A percentile compares a stretch with the other conserved stretches of the same genome.
Evolutionary conservation across 352 stramenopile species (phyloP).

Genomic region (Phytophthora meadii): DNA sequence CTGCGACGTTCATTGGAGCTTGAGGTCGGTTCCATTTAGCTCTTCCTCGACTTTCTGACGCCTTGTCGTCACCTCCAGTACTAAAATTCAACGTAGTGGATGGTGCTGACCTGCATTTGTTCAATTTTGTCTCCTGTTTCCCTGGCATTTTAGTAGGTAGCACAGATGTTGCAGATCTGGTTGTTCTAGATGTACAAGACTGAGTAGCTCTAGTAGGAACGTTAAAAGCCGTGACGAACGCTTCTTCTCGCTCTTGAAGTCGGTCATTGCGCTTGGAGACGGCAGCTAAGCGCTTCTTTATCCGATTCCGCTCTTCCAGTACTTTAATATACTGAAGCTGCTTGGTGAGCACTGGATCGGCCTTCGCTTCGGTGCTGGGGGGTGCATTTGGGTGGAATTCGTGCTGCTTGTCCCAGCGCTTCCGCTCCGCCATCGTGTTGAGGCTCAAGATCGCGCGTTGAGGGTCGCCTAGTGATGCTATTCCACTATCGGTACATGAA

Average conservation of each 20-base stretch:
- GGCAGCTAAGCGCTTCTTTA: constrained; percentile 80
- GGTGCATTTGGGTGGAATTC: constrained; percentile 23
- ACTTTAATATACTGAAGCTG: constrained; percentile 87
- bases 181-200: constrained; percentile 37
- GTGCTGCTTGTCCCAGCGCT: constrained; percentile 58
- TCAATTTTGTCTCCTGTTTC: constrained; percentile 22
- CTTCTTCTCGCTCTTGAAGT: constrained; percentile 70
- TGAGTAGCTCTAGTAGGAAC: constrained; percentile 37
- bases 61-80: constrained; percentile 10
- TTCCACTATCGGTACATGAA: not conserved
- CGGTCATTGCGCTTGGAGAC: constrained; percentile 63
- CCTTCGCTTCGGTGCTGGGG: constrained; percentile 14
- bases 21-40: constrained; percentile 70
- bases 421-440: constrained; percentile 46
- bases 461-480: constrained; percentile 6
- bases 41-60: constrained; percentile 9
- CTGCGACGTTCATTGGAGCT: constrained; percentile 47
- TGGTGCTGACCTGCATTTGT: constrained; percentile 53
- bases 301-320: constrained; percentile 81
- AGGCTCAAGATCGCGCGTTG: not conserved
- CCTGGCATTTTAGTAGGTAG: constrained; percentile 40
- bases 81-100: constrained; percentile 44
- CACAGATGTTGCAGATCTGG: constrained; percentile 52
- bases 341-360: constrained; percentile 74
- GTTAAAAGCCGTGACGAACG: constrained; percentile 86